A percentile compares a stretch with the other conserved stretches of the same genome.
phyloP scores from a whole-genome alignment of 345 rosid species.

The Hevea brasiliensis region DNA sequence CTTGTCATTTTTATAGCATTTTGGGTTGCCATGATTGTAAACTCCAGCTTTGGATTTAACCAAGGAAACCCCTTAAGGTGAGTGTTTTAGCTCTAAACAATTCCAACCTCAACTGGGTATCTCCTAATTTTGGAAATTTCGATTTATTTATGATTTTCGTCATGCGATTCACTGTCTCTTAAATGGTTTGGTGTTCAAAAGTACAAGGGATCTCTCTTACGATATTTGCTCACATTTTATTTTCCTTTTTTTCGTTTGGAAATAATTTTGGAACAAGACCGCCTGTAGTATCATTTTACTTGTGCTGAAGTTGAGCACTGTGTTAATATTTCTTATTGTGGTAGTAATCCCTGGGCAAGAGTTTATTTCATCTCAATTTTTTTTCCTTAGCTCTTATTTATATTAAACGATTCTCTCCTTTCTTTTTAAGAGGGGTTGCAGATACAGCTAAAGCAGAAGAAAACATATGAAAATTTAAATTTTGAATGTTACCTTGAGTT shows the following conservation, averaged over 20 bases:
- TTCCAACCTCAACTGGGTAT: background rate
- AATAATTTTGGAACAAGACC: background rate
- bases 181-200: background rate
- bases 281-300: background rate
- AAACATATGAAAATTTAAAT: background rate
- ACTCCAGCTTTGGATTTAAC: conserved; percentile 98
- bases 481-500: conserved; percentile 1
- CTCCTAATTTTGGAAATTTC: conserved; percentile 12
- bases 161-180: conserved; percentile 4
- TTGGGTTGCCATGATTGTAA: conserved; percentile 97
- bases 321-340: background rate
- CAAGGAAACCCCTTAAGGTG: conserved; percentile 86
- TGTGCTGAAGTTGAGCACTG: background rate
- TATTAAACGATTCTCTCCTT: background rate
- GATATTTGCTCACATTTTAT: background rate
- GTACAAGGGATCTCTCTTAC: background rate
- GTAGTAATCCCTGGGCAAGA: background rate
- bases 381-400: background rate
- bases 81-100: background rate
- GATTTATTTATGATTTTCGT: background rate
- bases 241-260: conserved; percentile 8
- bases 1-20: conserved; percentile 79
- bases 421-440: background rate
- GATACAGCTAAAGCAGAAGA: background rate
- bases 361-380: background rate